Conservation (phyloP, 495 filamentous ascomycete genomes). For the Hypoxylon rickii region DNA sequence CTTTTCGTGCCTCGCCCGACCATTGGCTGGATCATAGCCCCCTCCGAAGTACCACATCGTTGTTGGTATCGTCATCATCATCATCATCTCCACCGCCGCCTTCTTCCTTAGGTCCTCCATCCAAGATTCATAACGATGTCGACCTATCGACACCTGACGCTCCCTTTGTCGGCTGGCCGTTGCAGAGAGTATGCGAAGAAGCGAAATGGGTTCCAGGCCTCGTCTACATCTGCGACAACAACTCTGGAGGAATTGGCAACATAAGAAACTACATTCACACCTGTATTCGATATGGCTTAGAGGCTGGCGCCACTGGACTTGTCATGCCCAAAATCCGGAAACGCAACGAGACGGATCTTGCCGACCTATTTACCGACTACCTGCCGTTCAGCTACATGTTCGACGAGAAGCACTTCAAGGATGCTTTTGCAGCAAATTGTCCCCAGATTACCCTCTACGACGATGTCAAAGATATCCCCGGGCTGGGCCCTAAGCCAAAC, state of each 20-base stretch:
- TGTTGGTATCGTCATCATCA: background rate
- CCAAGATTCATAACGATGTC: constrained; percentile 19
- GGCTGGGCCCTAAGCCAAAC: constrained; percentile 37
- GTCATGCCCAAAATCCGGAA: constrained; percentile 50
- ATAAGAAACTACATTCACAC: constrained; percentile 59
- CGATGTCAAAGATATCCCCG: constrained; percentile 38
- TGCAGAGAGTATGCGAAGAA: constrained; percentile 51
- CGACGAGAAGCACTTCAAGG: constrained; percentile 51
- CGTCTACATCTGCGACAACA: constrained; percentile 57
- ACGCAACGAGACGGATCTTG: constrained; percentile 43
- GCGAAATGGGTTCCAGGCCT: constrained; percentile 46
- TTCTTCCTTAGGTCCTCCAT: constrained; percentile 10
- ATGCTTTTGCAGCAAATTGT: constrained; percentile 43
- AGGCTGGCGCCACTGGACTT: constrained; percentile 53
- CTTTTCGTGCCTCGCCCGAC: constrained; percentile 24
- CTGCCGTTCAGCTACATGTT: constrained; percentile 54
- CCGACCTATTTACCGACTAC: constrained; percentile 43
- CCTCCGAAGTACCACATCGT: constrained; percentile 15
- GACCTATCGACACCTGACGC: constrained; percentile 42
- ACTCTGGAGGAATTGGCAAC: constrained; percentile 57
- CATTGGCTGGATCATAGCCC: constrained; percentile 31
- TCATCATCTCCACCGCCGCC: constrained; percentile 11
- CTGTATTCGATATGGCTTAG: constrained; percentile 56
- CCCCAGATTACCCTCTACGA: constrained; percentile 52
- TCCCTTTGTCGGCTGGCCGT: constrained; percentile 56